These are phyloP conservation scores for Botrytis galanthina DNA, from an alignment of 2,329 filamentous ascomycete species.

Conservation along the genomic window DNA sequence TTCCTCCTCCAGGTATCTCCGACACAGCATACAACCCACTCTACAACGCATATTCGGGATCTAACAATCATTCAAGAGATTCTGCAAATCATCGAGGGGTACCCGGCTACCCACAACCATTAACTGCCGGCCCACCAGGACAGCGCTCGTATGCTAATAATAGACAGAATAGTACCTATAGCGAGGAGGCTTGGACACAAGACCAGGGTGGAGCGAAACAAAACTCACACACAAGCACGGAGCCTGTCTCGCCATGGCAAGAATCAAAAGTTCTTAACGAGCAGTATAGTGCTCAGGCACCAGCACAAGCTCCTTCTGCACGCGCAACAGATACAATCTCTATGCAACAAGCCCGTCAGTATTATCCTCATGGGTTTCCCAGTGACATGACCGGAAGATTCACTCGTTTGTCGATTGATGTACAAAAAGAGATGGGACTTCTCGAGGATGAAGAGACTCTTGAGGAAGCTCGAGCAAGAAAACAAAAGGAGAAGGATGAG, in stretches of 20 bases:
- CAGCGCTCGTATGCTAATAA: constrained; percentile 28
- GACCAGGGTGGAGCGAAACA: neutral
- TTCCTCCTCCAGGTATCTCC: constrained; percentile 30
- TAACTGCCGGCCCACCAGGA: constrained; percentile 40
- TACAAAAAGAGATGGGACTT: constrained; percentile 23
- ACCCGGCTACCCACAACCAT: constrained; percentile 36
- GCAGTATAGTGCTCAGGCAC: constrained; percentile 6
- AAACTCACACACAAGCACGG: neutral
- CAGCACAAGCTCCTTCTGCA: neutral
- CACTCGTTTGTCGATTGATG: constrained; percentile 25
- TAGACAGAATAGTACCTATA: constrained; percentile 18
- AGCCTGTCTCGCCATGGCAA: constrained; percentile 18
- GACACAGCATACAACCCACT: constrained; percentile 27
- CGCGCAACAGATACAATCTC: constrained; percentile 32
- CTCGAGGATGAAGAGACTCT: constrained; percentile 8
- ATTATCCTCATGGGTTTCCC: constrained; percentile 36
- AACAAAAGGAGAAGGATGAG: constrained; percentile 29
- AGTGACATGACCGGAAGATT: constrained; percentile 29
- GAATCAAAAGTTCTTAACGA: constrained; percentile 2
- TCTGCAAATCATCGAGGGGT: constrained; percentile 17
- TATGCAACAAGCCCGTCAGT: constrained; percentile 27
- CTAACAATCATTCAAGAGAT: constrained; percentile 1
- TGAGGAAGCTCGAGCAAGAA: constrained; percentile 20
- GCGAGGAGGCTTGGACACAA: constrained; percentile 21
- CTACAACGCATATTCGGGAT: constrained; percentile 20